These are phyloP conservation scores for Herpomyces periplanetae DNA, from an alignment of 2,329 filamentous ascomycete species.

Conservation along the genomic window DNA sequence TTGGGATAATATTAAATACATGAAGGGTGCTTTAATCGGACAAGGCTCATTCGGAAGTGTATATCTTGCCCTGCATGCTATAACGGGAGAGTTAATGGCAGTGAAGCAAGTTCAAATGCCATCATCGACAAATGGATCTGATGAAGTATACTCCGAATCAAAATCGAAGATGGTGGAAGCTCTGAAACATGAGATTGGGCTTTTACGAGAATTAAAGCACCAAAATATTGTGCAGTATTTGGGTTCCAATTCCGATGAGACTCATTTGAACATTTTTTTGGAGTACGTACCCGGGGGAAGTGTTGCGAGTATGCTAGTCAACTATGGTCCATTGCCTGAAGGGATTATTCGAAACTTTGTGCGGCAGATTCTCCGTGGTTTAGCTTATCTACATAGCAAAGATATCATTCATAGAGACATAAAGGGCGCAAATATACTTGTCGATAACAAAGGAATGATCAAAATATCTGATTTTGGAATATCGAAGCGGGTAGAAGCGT, in stretches of 20 bases:
- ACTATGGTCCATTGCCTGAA: constrained; percentile 75
- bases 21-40: constrained; percentile 89
- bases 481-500: constrained; percentile 78
- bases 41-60: constrained; percentile 89
- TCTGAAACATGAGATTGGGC: constrained; percentile 72
- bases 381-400: constrained; percentile 64
- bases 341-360: constrained; percentile 85
- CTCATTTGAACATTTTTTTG: constrained; percentile 93
- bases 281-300: constrained; percentile 93
- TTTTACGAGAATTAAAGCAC: constrained; percentile 72
- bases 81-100: constrained; percentile 84
- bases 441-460: constrained; percentile 93
- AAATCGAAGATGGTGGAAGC: constrained; percentile 97
- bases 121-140: constrained; percentile 30
- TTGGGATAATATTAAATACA: constrained; percentile 92
- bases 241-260: constrained; percentile 59
- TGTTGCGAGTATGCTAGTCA: constrained; percentile 91
- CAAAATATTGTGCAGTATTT: constrained; percentile 94
- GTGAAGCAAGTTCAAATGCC: constrained; percentile 93
- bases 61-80: constrained; percentile 67
- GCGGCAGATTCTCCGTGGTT: constrained; percentile 59
- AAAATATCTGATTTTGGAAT: constrained; percentile 99
- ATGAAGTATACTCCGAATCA: constrained; percentile 44
- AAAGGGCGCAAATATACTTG: constrained; percentile 91
- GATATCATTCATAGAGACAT: constrained; percentile 97